Percentiles rank a stretch among this genome's conserved stretches.
Conservation (phyloP, 768 basidiomycete genomes). For the Naematelia aurantialba region DNA sequence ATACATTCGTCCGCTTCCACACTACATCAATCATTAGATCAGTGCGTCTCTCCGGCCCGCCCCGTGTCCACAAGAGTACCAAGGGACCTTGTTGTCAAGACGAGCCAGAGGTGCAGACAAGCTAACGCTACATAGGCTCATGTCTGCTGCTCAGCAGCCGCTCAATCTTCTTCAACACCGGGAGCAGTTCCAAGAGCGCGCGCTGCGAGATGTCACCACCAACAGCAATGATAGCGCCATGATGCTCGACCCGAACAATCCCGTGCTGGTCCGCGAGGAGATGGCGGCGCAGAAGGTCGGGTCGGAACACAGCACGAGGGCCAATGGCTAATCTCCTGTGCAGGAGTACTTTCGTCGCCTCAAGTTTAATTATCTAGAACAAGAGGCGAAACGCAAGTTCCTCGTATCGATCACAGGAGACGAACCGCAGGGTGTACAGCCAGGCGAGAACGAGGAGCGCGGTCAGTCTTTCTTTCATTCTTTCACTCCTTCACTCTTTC, state of each 20-base stretch:
- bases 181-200: conserved; percentile 35
- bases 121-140: conserved; percentile 9
- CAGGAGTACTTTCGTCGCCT: conserved; percentile 53
- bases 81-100: too few relatives aligned
- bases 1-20: neutral
- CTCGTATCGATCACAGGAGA: conserved; percentile 79
- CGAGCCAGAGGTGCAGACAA: neutral
- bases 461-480: conserved; percentile 38
- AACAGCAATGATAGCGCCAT: conserved; percentile 33
- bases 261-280: conserved; percentile 34
- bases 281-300: conserved; percentile 43
- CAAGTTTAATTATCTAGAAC: conserved; percentile 84
- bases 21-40: neutral
- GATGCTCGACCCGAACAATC: conserved; percentile 39
- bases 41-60: neutral
- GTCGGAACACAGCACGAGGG: neutral
- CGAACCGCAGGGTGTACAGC: conserved; percentile 74
- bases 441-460: conserved; percentile 68
- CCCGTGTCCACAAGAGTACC: too few relatives aligned
- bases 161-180: conserved; percentile 28
- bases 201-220: conserved; percentile 30
- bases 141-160: conserved; percentile 10
- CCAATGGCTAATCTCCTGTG: neutral
- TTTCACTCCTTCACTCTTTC: neutral
- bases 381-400: conserved; percentile 85